Percentiles rank a stretch among this genome's conserved stretches.
Conservation (phyloP, 2,329 filamentous ascomycete species). For the Sporothrix luriei region DNA sequence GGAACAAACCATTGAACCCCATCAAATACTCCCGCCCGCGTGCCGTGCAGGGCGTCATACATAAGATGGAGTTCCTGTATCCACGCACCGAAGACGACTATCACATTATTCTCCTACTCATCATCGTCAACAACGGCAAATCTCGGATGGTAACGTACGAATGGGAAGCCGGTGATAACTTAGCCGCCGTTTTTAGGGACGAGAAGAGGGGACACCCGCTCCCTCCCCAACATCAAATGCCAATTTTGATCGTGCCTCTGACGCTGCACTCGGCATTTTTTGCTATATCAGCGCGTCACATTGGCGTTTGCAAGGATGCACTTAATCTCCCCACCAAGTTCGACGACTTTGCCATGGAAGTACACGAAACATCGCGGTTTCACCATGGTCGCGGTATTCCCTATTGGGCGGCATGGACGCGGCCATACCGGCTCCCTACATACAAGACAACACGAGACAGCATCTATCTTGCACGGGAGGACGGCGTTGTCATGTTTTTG, state of each 20-base stretch:
- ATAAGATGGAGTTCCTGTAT: constrained; percentile 84
- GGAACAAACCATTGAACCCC: constrained; percentile 55
- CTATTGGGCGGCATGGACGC: constrained; percentile 82
- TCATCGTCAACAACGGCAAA: constrained; percentile 53
- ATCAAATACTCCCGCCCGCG: constrained; percentile 54
- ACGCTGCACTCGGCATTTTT: constrained; percentile 72
- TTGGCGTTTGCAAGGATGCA: constrained; percentile 60
- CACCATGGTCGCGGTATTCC: constrained; percentile 55
- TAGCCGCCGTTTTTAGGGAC: constrained; percentile 50
- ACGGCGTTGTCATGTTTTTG: constrained; percentile 75
- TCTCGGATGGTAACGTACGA: constrained; percentile 62
- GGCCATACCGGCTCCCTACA: constrained; percentile 67
- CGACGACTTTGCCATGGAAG: constrained; percentile 49
- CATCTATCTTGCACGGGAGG: constrained; percentile 85
- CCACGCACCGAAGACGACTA: constrained; percentile 67
- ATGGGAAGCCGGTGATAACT: constrained; percentile 58
- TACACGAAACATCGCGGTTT: constrained; percentile 48
- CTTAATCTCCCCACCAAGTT: constrained; percentile 56
- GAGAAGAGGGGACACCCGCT: constrained; percentile 56
- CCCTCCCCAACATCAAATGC: constrained; percentile 58
- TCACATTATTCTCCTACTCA: constrained; percentile 75
- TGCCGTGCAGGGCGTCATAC: constrained; percentile 69
- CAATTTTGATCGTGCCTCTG: constrained; percentile 71
- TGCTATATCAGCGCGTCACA: constrained; percentile 62
- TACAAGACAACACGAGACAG: constrained; percentile 70